Base-by-base conservation (phyloP, 2,329 filamentous ascomycete genomes). In the Aspergillus ochraceoroseus region DNA sequence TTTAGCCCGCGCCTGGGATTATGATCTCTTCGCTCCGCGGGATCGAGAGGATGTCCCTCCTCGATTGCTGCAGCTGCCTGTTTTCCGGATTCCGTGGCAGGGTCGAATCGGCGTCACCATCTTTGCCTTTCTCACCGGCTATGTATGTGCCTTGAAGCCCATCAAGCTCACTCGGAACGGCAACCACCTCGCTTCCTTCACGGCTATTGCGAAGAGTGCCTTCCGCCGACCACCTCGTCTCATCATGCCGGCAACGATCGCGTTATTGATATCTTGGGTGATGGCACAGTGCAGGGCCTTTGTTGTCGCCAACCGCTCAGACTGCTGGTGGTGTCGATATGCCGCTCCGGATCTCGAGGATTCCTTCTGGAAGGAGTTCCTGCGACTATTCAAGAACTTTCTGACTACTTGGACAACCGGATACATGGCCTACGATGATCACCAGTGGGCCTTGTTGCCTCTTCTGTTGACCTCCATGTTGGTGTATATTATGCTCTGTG, bases 91-190 rank as follows among this genome's bases (percentile, higher is more conserved):
- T n/a, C 71, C 72, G 19, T 73, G 66, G 62, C 73, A 76, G 54
- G 74, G 74, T 30, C 68, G 72, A 14, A 68, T 75, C 19, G 73
- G 73, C 29, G 74, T 77, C 22, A 73, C 73, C 43, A 74, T 76
- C 55, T 77, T 77, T 49, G 71, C 72, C 35, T 74, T 77, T 48
- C 59, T 77, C 38, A 76, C 74, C 1, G 74, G 74, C 42, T 76
- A 75, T 47, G 74, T 77, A 14, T 76, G 73, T 54, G 73, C 72
- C 18, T 63, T 76, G 43, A 76, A 76, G 53, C 74, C 74, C 1
- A 58, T 76, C 9, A 73, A 72, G 53, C 68, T 72, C 30, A 68
- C 70, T 13, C 70, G 71, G 22, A 64, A 68, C 6, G 67, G 69
- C 27, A 70, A 75, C 48, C 48, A 57, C 18, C 49, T 63, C 9